Percentiles rank a stretch among this genome's conserved stretches.
Evolutionary conservation across 768 basidiomycete species (phyloP).

Genomic region (Coprinopsis sp.): DNA sequence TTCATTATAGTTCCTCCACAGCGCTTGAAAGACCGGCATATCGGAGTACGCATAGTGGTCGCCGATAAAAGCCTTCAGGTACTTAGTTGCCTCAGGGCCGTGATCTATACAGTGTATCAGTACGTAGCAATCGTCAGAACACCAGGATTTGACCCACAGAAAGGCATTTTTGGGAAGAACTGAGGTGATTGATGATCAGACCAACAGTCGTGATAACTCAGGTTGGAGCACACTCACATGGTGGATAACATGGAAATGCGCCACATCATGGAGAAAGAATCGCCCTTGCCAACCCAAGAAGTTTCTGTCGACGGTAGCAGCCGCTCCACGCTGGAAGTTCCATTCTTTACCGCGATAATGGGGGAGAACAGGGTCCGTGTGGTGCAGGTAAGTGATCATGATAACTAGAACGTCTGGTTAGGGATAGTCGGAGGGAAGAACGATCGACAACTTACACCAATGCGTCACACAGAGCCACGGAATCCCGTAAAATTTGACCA

Average conservation of each 20-base stretch:
- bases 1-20: constrained; percentile 52
- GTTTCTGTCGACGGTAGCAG: constrained; percentile 53
- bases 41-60: constrained; percentile 45
- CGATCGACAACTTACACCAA: constrained; percentile 39
- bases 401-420: constrained; percentile 28
- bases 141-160: constrained; percentile 35
- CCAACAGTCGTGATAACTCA: constrained; percentile 1
- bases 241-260: constrained; percentile 61
- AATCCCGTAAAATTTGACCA: constrained; percentile 47
- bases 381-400: constrained; percentile 61
- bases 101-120: constrained; percentile 32
- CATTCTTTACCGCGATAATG: constrained; percentile 55
- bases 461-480: constrained; percentile 54
- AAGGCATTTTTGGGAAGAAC: constrained; percentile 61
- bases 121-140: not conserved
- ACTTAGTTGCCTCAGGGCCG: constrained; percentile 45
- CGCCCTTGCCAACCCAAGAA: constrained; percentile 62
- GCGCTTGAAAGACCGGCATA: constrained; percentile 38
- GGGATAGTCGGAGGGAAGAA: not conserved
- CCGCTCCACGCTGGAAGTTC: constrained; percentile 60
- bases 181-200: constrained; percentile 21
- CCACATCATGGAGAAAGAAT: constrained; percentile 65
- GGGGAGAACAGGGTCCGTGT: constrained; percentile 54
- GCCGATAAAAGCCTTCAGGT: constrained; percentile 45
- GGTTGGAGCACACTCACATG: constrained; percentile 35